Percentiles rank a stretch among this genome's conserved stretches.
Evolutionary conservation across 2,329 filamentous ascomycete species (phyloP).

Genomic region (Ophiocordyceps camponoti-floridani): DNA sequence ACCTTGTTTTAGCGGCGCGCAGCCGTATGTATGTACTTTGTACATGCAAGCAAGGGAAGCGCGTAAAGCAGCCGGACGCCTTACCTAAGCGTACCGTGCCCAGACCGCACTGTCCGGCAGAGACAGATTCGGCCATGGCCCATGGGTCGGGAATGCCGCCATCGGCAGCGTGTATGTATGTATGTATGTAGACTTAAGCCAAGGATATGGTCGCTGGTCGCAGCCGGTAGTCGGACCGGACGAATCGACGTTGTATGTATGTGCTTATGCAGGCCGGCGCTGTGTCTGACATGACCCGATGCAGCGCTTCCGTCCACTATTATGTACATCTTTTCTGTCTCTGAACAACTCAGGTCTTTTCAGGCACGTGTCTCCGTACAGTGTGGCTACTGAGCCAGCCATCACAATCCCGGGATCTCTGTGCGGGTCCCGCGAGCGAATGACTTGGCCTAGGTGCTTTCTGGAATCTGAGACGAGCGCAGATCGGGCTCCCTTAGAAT

Average conservation of each 20-base stretch:
- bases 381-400: too few species aligned
- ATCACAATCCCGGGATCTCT: neutral
- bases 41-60: too few species aligned
- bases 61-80: neutral
- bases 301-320: neutral
- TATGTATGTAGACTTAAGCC: too few species aligned
- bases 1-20: neutral
- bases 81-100: neutral
- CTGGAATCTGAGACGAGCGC: slow-evolving; percentile 18
- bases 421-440: neutral
- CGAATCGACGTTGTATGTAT: too few species aligned
- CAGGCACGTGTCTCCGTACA: neutral
- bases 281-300: neutral
- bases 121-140: neutral
- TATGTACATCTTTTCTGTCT: neutral
- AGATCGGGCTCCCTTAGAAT: slow-evolving; percentile 9
- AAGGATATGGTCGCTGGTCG: too few species aligned
- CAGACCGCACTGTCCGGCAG: neutral
- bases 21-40: too few species aligned
- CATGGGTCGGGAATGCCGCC: too few species aligned
- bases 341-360: neutral
- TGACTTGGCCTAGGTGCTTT: neutral
- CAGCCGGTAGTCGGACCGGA: too few species aligned
- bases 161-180: too few species aligned
- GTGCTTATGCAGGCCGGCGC: neutral